Evolutionary conservation across 2,329 filamentous ascomycete genomes (phyloP), one percentile per base, ranked within the genome.

Genomic region (Sclerotinia minor): DNA sequence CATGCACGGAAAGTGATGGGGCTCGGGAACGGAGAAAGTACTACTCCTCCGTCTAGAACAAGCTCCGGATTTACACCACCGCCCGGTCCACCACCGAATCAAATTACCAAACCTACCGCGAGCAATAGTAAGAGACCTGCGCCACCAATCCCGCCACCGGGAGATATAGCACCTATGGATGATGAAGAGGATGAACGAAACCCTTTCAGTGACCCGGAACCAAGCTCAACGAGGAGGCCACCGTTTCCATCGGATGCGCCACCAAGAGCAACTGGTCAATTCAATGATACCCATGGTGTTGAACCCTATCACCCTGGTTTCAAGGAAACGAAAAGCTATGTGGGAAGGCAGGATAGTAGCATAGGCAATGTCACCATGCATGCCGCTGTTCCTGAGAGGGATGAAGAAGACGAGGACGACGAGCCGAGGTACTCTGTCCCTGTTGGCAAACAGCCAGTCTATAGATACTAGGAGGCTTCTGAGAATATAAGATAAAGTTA

Each of bases 1-100:
- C 83, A 83, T 68, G 86, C 87, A 3, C 81, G 84, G 70, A 89
- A 88, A 75, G 80, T 83, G 49, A 77, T 85, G 5, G 83, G 84
- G 15, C 57, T 81, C 7, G 78, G 76, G 67, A 72, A 69, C 47
- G 69, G 70, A 50, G 71, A 66, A 59, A 60, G 64, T 41, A 32
- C 53, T 32, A 71, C 72, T 45, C 74, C 73, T 47, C 72, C 74
- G 64, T 21, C 69, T 44, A 70, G 69, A 52, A 71, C 70, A 21
- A 70, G 68, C 19, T 68, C 68, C 1, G 72, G 69, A 7, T 74
- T 71, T 49, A 69, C 68, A 44, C 63, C 73, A 35, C 73, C 72
- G 4, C 69, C 70, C 41, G 71, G 68, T 24, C 71, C 69, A 29
- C 72, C 69, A 69, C 60, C 21, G 32, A 64, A 17, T 65, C 70